A percentile compares a stretch with the other conserved stretches of the same genome.
phyloP scores from a whole-genome alignment of 1,284 basidiomycete genomes.

The Afroboletus lepidellus region DNA sequence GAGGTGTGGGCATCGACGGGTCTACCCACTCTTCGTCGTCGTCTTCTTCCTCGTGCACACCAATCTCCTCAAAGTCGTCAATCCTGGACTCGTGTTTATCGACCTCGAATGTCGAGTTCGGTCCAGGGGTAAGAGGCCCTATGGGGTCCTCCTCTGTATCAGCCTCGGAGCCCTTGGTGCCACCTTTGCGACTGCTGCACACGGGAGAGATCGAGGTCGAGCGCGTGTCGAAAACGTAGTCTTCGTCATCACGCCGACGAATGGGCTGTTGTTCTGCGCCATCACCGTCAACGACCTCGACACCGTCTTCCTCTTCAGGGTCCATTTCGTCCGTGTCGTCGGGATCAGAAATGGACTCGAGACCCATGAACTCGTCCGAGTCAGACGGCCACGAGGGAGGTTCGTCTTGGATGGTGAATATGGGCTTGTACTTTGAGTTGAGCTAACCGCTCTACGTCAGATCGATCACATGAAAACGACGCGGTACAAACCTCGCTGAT shows the following conservation, averaged over 20 bases:
- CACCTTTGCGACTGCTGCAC: constrained; percentile 37
- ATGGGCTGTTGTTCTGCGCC: constrained; percentile 19
- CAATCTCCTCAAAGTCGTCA: constrained; percentile 35
- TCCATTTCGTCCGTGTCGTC: constrained; percentile 63
- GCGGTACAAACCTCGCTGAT: constrained; percentile 60
- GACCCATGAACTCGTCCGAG: constrained; percentile 72
- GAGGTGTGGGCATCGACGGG: constrained; percentile 40
- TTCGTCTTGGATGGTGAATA: constrained; percentile 84
- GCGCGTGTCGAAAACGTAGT: constrained; percentile 49
- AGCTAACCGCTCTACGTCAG: constrained; percentile 29
- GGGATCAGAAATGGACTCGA: constrained; percentile 79
- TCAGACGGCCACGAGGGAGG: constrained; percentile 78
- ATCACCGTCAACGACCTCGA: constrained; percentile 27
- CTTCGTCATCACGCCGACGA: constrained; percentile 29
- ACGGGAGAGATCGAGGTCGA: constrained; percentile 41
- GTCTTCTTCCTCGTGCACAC: constrained; percentile 36
- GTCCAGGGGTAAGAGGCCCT: constrained; percentile 63
- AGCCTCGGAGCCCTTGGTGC: constrained; percentile 47
- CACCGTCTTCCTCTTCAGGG: constrained; percentile 42
- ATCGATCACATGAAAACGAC: neutral
- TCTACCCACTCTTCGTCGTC: constrained; percentile 63
- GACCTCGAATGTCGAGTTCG: constrained; percentile 47
- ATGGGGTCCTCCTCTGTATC: constrained; percentile 69
- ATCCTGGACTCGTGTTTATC: constrained; percentile 21
- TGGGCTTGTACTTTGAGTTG: constrained; percentile 64